These are phyloP conservation scores for Penicillium nucicola DNA, from an alignment of 495 filamentous ascomycete species.

Conservation along the genomic window DNA sequence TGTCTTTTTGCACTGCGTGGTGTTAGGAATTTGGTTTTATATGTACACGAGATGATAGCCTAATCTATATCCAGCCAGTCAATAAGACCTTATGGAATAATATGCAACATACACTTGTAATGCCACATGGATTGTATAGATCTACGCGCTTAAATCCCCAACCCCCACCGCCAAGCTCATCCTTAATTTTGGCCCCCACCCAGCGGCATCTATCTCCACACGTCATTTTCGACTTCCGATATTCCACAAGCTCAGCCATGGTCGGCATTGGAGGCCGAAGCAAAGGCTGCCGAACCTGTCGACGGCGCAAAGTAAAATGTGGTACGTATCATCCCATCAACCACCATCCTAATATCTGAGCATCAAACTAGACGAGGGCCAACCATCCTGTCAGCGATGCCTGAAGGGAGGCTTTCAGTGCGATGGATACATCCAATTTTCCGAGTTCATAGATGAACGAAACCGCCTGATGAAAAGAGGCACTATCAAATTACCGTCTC, in stretches of 20 bases:
- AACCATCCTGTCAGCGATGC: slow-evolving; percentile 21
- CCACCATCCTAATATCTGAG: background rate
- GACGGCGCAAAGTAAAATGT: slow-evolving; percentile 23
- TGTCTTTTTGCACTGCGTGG: background rate
- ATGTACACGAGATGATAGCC: too few species aligned
- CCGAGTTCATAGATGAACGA: slow-evolving; percentile 12
- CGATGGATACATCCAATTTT: slow-evolving; percentile 16
- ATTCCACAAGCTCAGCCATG: slow-evolving; percentile 1
- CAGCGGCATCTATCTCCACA: background rate
- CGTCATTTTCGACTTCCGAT: background rate
- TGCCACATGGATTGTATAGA: too few species aligned
- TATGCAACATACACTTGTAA: too few species aligned
- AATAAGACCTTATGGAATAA: too few species aligned
- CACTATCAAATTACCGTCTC: background rate
- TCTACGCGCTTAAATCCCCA: too few species aligned
- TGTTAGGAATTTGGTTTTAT: background rate
- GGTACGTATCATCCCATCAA: background rate
- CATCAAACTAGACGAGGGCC: slow-evolving; percentile 17
- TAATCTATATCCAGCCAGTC: too few species aligned
- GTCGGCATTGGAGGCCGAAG: slow-evolving; percentile 15
- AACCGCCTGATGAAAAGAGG: background rate
- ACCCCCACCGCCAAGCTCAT: too few species aligned
- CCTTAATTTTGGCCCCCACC: background rate
- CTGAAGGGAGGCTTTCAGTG: slow-evolving; percentile 16
- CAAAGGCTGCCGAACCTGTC: slow-evolving; percentile 26